phyloP scores from a whole-genome alignment of 225 moss, liverwort and hornwort genomes.

The Climacium dendroides region DNA sequence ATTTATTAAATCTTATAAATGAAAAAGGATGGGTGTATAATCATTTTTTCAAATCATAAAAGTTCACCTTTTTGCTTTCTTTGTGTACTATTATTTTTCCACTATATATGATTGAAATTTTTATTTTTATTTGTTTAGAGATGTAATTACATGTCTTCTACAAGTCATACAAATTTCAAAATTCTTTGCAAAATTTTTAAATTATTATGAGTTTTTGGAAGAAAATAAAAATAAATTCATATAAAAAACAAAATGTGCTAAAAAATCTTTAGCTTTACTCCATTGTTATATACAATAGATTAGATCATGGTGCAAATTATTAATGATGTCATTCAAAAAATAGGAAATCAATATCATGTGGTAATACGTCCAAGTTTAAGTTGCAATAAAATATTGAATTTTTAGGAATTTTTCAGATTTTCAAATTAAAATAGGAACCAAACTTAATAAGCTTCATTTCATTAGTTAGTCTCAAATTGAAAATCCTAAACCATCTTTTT shows the following conservation, averaged over 20 bases:
- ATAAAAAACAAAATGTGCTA: too few relatives aligned
- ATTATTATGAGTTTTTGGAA: not conserved
- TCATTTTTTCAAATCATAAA: not conserved
- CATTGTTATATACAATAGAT: not conserved
- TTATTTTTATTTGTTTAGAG: not conserved
- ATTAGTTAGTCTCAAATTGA: not conserved
- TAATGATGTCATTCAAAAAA: not conserved
- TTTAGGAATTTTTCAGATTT: too few relatives aligned
- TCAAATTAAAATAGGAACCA: not conserved
- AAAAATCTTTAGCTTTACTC: too few relatives aligned
- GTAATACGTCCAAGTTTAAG: not conserved
- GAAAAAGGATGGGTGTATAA: accelerated
- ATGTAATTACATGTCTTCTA: not conserved
- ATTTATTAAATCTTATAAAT: not conserved
- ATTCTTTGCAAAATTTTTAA: not conserved
- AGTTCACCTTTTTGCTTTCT: not conserved
- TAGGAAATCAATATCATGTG: not conserved
- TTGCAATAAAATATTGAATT: not conserved
- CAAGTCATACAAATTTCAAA: not conserved
- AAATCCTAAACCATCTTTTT: not conserved
- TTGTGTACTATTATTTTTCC: accelerated
- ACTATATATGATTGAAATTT: not conserved
- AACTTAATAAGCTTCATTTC: not conserved
- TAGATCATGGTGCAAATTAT: not conserved
- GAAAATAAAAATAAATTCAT: not conserved